Conservation (phyloP, 768 basidiomycete species). For the Calvatia gigantea region DNA sequence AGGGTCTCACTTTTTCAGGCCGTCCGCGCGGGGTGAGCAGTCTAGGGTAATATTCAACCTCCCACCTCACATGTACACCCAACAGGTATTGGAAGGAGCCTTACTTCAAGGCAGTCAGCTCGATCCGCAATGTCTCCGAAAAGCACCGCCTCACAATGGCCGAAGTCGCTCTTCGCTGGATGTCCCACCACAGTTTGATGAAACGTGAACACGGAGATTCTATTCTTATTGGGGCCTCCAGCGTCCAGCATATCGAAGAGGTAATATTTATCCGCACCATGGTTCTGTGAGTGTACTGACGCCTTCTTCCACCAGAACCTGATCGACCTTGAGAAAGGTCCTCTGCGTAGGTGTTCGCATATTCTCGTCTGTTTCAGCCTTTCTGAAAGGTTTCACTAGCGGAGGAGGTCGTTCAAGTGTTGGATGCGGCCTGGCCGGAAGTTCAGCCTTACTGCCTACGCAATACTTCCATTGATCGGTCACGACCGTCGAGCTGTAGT, state of each 20-base stretch:
- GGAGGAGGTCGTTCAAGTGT: constrained; percentile 45
- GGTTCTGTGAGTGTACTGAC: background rate
- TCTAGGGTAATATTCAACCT: constrained; percentile 12
- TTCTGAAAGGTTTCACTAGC: constrained; percentile 23
- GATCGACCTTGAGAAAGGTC: constrained; percentile 52
- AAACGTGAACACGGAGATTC: constrained; percentile 45
- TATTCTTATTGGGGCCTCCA: constrained; percentile 61
- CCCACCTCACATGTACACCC: background rate
- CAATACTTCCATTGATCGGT: constrained; percentile 32
- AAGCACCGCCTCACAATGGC: constrained; percentile 44
- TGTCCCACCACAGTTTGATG: constrained; percentile 52
- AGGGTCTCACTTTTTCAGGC: constrained; percentile 17
- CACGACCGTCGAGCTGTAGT: too few species aligned
- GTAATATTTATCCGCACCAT: constrained; percentile 19
- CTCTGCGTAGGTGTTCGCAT: constrained; percentile 35
- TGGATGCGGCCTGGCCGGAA: constrained; percentile 49
- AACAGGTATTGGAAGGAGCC: constrained; percentile 53
- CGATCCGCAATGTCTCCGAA: constrained; percentile 40
- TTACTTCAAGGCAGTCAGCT: constrained; percentile 46
- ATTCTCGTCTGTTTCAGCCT: background rate
- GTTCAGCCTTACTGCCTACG: constrained; percentile 38
- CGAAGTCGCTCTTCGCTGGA: constrained; percentile 59
- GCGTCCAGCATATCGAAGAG: constrained; percentile 52
- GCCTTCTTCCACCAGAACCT: constrained; percentile 43
- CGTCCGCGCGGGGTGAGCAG: constrained; percentile 37